Conservation (phyloP, 2,329 filamentous ascomycete species). For the Akanthomyces uredinophilus region DNA sequence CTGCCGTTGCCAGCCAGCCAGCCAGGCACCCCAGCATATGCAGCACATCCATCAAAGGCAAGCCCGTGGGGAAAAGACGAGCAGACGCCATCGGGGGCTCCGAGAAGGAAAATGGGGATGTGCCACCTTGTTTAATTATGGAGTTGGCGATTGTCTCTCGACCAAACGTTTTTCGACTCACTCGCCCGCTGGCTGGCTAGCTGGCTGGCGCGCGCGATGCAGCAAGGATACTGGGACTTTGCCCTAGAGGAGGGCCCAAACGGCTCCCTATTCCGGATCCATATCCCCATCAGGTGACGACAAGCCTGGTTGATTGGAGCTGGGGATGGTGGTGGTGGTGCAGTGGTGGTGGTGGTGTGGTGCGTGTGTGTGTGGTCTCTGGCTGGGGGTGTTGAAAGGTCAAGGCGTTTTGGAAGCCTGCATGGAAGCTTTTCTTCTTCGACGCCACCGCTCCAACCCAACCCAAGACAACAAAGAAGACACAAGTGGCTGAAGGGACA, state of each 20-base stretch:
- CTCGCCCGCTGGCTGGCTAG: background rate
- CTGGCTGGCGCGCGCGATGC: background rate
- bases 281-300: conserved; percentile 10
- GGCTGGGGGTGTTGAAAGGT: background rate
- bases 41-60: background rate
- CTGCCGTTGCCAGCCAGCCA: background rate
- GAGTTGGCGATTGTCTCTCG: background rate
- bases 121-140: background rate
- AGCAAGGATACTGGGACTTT: background rate
- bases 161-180: background rate
- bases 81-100: conserved; percentile 7
- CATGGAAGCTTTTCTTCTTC: conserved; percentile 13
- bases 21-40: background rate
- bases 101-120: background rate
- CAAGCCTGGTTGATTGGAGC: background rate
- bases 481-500: background rate
- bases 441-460: background rate
- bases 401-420: conserved; percentile 4
- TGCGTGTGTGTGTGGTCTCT: background rate
- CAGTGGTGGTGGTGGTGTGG: too few relatives aligned
- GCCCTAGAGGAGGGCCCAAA: background rate
- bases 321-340: background rate
- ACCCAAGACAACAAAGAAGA: conserved; percentile 1
- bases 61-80: background rate
- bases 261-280: conserved; percentile 6